Percentiles rank a stretch among this genome's conserved stretches.
Conservation (phyloP, 2,329 filamentous ascomycete species). For the Neonectria magnoliae region DNA sequence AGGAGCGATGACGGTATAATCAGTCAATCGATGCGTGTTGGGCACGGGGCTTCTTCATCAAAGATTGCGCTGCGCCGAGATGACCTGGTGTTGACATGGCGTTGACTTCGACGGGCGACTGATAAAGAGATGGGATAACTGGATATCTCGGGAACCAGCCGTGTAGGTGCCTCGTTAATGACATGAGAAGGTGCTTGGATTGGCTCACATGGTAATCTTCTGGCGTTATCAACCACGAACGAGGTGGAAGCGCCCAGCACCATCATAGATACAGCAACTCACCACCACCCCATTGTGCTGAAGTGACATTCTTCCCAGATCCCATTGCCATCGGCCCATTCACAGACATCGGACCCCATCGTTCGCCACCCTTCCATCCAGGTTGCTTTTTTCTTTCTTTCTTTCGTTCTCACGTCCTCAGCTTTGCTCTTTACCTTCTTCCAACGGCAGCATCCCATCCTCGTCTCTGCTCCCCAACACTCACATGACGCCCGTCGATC, state of each 20-base stretch:
- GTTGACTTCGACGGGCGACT: neutral
- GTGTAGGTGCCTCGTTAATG: constrained; percentile 14
- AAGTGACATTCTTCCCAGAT: constrained; percentile 3
- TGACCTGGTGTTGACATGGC: neutral
- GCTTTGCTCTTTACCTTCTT: neutral
- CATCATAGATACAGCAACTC: constrained; percentile 1
- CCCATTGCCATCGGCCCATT: constrained; percentile 1
- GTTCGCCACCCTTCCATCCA: neutral
- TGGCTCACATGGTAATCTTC: constrained; percentile 11
- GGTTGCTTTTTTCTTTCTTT: no score
- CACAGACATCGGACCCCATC: constrained; percentile 3
- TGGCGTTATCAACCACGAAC: constrained; percentile 18
- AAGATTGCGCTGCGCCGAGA: neutral
- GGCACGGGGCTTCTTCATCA: neutral
- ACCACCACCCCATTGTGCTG: neutral
- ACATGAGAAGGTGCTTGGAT: neutral
- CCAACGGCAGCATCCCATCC: neutral
- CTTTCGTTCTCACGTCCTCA: neutral
- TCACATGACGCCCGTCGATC: constrained; percentile 1
- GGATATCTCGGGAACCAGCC: neutral
- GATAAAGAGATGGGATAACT: neutral
- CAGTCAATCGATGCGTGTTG: neutral
- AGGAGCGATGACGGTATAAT: neutral
- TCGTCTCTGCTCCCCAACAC: neutral
- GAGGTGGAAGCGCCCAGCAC: constrained; percentile 18